Percentiles rank a stretch among this genome's conserved stretches.
These are phyloP conservation scores for Pestalotiopsis sp. DNA, from an alignment of 2,329 filamentous ascomycete genomes.

Conservation along the genomic window DNA sequence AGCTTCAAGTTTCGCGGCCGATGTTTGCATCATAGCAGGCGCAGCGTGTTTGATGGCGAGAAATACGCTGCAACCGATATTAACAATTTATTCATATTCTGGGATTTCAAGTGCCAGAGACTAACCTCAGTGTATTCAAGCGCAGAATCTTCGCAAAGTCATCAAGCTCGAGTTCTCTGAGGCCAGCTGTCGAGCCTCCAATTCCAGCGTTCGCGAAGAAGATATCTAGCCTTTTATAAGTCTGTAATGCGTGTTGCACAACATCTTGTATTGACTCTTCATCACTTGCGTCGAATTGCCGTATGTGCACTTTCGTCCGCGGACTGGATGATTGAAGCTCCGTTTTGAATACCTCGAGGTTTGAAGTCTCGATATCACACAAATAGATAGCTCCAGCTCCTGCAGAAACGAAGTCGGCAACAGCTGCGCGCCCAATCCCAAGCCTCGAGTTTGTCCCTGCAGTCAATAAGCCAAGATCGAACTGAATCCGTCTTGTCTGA, in stretches of 20 bases:
- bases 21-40: slow-evolving; percentile 80
- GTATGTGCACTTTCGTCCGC: slow-evolving; percentile 69
- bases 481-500: neutral
- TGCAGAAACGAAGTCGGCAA: slow-evolving; percentile 86
- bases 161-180: slow-evolving; percentile 67
- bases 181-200: slow-evolving; percentile 62
- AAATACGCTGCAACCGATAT: slow-evolving; percentile 65
- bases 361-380: slow-evolving; percentile 73
- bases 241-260: slow-evolving; percentile 74
- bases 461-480: slow-evolving; percentile 4
- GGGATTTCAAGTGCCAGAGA: slow-evolving; percentile 8
- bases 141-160: slow-evolving; percentile 80
- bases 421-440: slow-evolving; percentile 87
- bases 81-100: neutral
- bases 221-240: slow-evolving; percentile 81
- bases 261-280: slow-evolving; percentile 74
- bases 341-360: slow-evolving; percentile 73
- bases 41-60: slow-evolving; percentile 86
- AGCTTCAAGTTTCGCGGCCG: slow-evolving; percentile 66
- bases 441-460: slow-evolving; percentile 77
- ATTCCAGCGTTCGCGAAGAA: slow-evolving; percentile 96
- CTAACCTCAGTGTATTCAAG: slow-evolving; percentile 76
- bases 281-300: slow-evolving; percentile 80
- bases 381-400: slow-evolving; percentile 84
- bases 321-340: slow-evolving; percentile 75